These are phyloP conservation scores for Calonectria pauciramosa DNA, from an alignment of 2,329 filamentous ascomycete species.

Conservation along the genomic window DNA sequence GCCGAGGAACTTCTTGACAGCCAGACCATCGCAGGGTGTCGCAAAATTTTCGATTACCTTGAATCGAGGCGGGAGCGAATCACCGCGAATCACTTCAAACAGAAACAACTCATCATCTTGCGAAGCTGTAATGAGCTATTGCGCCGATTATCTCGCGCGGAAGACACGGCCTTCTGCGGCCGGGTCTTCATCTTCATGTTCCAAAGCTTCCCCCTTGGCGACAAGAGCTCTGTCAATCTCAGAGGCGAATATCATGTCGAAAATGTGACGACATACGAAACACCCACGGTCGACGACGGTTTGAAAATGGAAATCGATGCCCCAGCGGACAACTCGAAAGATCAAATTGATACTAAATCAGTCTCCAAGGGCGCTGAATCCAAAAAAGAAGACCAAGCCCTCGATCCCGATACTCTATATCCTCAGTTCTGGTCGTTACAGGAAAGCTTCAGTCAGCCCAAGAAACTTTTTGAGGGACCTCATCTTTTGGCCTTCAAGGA, in stretches of 20 bases:
- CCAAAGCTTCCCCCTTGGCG: constrained; percentile 95
- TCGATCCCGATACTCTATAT: constrained; percentile 83
- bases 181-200: constrained; percentile 99
- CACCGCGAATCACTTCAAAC: constrained; percentile 82
- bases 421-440: constrained; percentile 96
- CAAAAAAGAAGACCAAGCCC: constrained; percentile 64
- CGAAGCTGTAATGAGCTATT: constrained; percentile 95
- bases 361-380: constrained; percentile 57
- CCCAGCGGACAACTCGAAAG: constrained; percentile 54
- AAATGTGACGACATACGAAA: constrained; percentile 88
- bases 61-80: constrained; percentile 93
- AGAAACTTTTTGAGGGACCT: constrained; percentile 79
- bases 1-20: constrained; percentile 96
- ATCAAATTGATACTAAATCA: constrained; percentile 48
- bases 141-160: constrained; percentile 92
- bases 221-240: constrained; percentile 97
- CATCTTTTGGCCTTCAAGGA: constrained; percentile 86
- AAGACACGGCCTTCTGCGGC: constrained; percentile 97
- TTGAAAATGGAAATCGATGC: constrained; percentile 76
- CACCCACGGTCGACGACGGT: constrained; percentile 51
- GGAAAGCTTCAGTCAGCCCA: constrained; percentile 91
- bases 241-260: constrained; percentile 96
- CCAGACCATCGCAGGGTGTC: constrained; percentile 92
- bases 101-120: constrained; percentile 91
- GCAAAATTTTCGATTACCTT: constrained; percentile 92